Conservation (phyloP, 257 asterid species). For the Nicotiana benthamiana region DNA sequence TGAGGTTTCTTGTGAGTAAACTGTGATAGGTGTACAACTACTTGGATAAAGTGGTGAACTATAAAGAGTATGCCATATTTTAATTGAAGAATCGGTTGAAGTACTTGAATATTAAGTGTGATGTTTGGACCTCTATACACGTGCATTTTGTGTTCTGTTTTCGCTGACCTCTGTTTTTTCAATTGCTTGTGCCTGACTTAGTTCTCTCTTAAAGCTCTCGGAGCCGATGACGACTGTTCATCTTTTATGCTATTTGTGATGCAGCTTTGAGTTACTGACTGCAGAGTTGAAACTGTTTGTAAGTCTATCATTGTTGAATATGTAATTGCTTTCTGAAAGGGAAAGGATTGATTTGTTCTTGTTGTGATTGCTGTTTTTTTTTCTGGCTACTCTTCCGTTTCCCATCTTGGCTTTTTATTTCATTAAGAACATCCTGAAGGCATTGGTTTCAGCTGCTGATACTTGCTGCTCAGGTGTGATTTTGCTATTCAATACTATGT, state of each 20-base stretch:
- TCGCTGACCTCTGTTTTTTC: no score
- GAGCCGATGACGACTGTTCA: background rate
- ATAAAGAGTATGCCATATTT: no score
- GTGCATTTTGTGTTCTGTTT: no score
- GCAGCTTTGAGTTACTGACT: background rate
- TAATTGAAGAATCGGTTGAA: no score
- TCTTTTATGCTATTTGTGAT: background rate
- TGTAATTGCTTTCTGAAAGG: background rate
- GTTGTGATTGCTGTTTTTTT: background rate
- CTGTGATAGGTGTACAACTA: no score
- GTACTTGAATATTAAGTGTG: no score
- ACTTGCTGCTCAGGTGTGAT: background rate
- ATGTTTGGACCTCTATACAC: no score
- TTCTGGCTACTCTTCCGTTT: background rate
- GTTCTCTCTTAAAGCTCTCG: background rate
- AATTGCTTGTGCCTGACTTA: background rate
- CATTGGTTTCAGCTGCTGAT: background rate
- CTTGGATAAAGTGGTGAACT: no score
- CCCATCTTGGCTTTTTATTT: background rate
- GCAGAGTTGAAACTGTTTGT: background rate
- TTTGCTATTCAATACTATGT: background rate
- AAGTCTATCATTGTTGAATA: background rate
- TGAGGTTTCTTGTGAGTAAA: no score
- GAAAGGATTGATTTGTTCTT: background rate
- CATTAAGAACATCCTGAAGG: background rate